Conservation (phyloP, 2,329 filamentous ascomycete genomes). For the Byssothecium circinans region DNA sequence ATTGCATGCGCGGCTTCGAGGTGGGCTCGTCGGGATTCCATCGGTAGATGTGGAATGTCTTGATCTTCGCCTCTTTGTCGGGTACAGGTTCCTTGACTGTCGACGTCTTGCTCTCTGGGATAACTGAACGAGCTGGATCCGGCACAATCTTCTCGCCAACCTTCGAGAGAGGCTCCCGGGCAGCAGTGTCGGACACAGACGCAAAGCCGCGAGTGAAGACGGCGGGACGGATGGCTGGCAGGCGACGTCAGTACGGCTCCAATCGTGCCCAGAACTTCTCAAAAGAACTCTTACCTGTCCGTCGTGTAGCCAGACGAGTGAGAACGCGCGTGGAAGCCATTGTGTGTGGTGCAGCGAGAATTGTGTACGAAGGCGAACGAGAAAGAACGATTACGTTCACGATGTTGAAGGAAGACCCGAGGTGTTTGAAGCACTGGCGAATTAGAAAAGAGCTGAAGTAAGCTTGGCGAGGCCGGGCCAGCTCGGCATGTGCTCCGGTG, state of each 20-base stretch:
- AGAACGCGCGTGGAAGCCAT: constrained; percentile 45
- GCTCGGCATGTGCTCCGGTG: constrained; percentile 4
- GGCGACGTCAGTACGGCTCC: constrained; percentile 26
- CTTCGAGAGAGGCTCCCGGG: constrained; percentile 40
- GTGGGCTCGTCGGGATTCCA: constrained; percentile 94
- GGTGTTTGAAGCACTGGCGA: constrained; percentile 4
- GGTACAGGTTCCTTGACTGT: constrained; percentile 63
- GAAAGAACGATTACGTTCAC: constrained; percentile 8
- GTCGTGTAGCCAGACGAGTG: constrained; percentile 41
- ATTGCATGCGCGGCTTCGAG: constrained; percentile 94
- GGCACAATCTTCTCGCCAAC: constrained; percentile 31
- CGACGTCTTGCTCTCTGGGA: constrained; percentile 58
- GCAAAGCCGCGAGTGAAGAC: constrained; percentile 43
- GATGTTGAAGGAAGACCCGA: constrained; percentile 11
- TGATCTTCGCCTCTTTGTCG: constrained; percentile 65
- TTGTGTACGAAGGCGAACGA: constrained; percentile 16
- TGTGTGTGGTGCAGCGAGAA: constrained; percentile 27
- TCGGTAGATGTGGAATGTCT: constrained; percentile 98
- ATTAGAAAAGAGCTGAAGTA: not conserved
- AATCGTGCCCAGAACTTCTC: constrained; percentile 16
- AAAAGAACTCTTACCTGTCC: constrained; percentile 34
- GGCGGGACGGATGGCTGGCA: constrained; percentile 37
- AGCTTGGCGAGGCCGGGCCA: constrained; percentile 1
- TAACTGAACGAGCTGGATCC: constrained; percentile 27
- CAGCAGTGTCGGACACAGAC: constrained; percentile 38